phyloP scores from a whole-genome alignment of 1,284 basidiomycete species.

The Papiliotrema nemorosa region DNA sequence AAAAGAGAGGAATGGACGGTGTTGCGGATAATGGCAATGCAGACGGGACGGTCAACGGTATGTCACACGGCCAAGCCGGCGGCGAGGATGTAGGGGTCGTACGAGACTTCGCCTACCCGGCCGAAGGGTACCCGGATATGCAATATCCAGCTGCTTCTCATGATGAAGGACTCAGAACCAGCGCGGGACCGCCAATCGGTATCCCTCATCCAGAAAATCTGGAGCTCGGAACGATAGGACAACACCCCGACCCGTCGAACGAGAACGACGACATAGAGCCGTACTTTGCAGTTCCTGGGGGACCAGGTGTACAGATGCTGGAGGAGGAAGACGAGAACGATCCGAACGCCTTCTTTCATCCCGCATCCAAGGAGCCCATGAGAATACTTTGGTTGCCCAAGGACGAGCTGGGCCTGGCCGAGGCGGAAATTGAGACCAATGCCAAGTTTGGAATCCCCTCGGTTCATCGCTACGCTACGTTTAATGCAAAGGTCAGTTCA shows the following conservation, averaged over 20 bases:
- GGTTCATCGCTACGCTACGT: conserved; percentile 57
- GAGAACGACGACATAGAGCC: conserved; percentile 20
- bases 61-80: too few relatives aligned
- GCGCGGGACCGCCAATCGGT: conserved; percentile 3
- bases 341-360: conserved; percentile 65
- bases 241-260: conserved; percentile 5
- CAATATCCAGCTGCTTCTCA: background rate
- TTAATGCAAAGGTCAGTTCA: conserved; percentile 56
- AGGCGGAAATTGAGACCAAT: conserved; percentile 63
- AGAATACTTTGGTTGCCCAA: conserved; percentile 74
- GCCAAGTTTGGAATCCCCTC: conserved; percentile 59
- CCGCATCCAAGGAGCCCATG: conserved; percentile 69
- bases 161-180: background rate
- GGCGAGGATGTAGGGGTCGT: background rate
- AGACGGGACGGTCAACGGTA: background rate
- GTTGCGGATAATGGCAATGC: too few relatives aligned
- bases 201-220: background rate
- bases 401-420: conserved; percentile 64
- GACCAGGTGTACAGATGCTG: conserved; percentile 30
- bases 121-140: conserved; percentile 7
- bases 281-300: conserved; percentile 44
- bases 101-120: conserved; percentile 13
- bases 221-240: conserved; percentile 4
- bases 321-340: conserved; percentile 28
- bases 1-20: too few relatives aligned